These are phyloP conservation scores for Didymella sp. DNA, from an alignment of 2,329 filamentous ascomycete genomes.

Conservation along the genomic window DNA sequence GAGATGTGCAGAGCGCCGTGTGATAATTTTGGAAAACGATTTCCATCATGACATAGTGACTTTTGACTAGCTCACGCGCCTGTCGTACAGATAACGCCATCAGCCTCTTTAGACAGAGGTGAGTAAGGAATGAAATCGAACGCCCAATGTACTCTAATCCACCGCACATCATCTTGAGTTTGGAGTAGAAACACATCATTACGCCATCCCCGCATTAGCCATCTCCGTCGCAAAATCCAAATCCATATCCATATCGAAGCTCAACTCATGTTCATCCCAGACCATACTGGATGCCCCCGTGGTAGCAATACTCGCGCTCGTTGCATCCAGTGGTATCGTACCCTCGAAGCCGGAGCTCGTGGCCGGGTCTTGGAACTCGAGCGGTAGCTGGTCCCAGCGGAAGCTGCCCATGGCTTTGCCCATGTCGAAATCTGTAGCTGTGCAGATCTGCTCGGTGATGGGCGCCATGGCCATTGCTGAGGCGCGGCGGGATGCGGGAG, in stretches of 20 bases:
- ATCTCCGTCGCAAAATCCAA: slow-evolving; percentile 24
- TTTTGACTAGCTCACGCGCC: too few relatives aligned
- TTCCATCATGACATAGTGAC: too few relatives aligned
- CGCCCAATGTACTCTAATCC: background rate
- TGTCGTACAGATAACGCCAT: too few relatives aligned
- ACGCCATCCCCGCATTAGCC: slow-evolving; percentile 12
- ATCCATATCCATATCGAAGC: slow-evolving; percentile 45
- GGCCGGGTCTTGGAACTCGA: slow-evolving; percentile 33
- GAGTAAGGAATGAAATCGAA: background rate
- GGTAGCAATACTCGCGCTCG: slow-evolving; percentile 2
- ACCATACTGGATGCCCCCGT: slow-evolving; percentile 18
- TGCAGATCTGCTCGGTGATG: slow-evolving; percentile 32
- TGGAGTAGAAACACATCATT: too few relatives aligned
- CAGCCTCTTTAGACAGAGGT: too few relatives aligned
- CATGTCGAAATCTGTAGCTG: slow-evolving; percentile 3
- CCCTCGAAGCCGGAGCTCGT: slow-evolving; percentile 30
- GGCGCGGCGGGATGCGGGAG: slow-evolving; percentile 24
- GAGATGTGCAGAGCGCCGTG: too few relatives aligned
- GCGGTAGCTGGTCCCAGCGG: slow-evolving; percentile 39
- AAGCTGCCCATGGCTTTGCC: slow-evolving; percentile 25
- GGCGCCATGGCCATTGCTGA: slow-evolving; percentile 23
- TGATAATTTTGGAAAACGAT: too few relatives aligned
- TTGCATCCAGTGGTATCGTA: slow-evolving; percentile 25
- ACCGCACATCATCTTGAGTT: background rate
- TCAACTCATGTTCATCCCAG: slow-evolving; percentile 44